These are phyloP conservation scores for Vaccinium corymbosum DNA, from an alignment of 148 eudicot species.

Conservation along the genomic window DNA sequence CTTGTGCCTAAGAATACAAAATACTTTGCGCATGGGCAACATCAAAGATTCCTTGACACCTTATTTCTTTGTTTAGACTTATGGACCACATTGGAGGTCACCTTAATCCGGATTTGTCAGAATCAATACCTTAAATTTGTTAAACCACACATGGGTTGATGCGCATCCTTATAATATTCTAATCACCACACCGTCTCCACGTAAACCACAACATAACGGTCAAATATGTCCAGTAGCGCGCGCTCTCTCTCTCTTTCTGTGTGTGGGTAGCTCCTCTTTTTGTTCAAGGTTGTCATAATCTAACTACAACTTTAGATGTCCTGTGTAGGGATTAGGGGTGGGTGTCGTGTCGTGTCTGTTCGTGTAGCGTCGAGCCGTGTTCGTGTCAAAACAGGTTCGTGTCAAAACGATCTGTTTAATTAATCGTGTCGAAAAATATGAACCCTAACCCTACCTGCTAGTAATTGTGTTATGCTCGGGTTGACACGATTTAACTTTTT, in stretches of 20 bases:
- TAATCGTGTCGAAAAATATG: no score
- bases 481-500: no score
- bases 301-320: background rate
- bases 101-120: constrained; percentile 8
- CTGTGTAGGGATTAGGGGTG: no score
- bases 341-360: no score
- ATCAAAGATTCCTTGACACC: constrained; percentile 9
- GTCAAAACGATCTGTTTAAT: no score
- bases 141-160: background rate
- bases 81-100: constrained; percentile 14
- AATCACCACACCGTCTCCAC: background rate
- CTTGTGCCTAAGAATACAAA: background rate
- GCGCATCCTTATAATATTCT: background rate
- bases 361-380: no score
- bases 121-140: background rate
- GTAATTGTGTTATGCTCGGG: no score
- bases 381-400: no score
- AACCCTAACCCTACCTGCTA: no score
- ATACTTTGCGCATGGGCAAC: background rate
- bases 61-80: constrained; percentile 6
- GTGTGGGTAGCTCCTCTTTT: no score
- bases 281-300: background rate
- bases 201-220: background rate
- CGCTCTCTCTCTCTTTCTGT: no score
- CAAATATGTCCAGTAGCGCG: background rate